These are phyloP conservation scores for Sphaerulina populicola DNA, from an alignment of 2,329 filamentous ascomycete genomes.

Conservation along the genomic window DNA sequence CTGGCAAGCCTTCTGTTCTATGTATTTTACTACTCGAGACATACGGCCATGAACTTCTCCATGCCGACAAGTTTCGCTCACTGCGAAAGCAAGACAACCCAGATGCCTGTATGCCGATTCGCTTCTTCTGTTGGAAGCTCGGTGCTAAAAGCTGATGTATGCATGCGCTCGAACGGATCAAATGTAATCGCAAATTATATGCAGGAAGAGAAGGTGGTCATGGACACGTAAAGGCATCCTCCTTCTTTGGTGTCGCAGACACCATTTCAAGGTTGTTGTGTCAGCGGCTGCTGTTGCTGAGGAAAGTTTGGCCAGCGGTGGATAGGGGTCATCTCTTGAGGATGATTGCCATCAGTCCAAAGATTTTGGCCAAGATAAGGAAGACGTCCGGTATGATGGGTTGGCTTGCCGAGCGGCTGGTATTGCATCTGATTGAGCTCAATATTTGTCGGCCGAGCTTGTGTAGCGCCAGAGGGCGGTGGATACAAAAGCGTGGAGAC, in stretches of 20 bases:
- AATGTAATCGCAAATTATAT: constrained; percentile 7
- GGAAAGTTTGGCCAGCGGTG: constrained; percentile 28
- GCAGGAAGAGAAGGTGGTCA: constrained; percentile 1
- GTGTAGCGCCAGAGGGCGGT: constrained; percentile 69
- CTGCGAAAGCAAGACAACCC: not conserved
- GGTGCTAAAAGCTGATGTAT: constrained; percentile 11
- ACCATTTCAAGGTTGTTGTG: not conserved
- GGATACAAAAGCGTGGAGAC: constrained; percentile 89
- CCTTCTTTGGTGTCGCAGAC: not conserved
- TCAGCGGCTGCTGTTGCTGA: constrained; percentile 12
- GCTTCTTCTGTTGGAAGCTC: constrained; percentile 19
- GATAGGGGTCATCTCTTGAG: constrained; percentile 28
- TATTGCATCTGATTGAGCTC: constrained; percentile 46
- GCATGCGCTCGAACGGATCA: constrained; percentile 18
- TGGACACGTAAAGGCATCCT: not conserved
- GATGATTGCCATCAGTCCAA: constrained; percentile 30
- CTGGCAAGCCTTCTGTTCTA: constrained; percentile 6
- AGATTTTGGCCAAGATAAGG: constrained; percentile 35
- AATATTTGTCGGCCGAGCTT: constrained; percentile 43
- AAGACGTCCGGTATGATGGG: constrained; percentile 39
- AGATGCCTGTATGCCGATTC: constrained; percentile 3
- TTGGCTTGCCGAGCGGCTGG: constrained; percentile 42
- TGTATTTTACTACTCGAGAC: constrained; percentile 1
- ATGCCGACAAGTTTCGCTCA: not conserved
- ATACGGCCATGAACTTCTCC: not conserved